Evolutionary conservation across 139 green algal genomes (phyloP).

Genomic region (Micromonas pusilla): DNA sequence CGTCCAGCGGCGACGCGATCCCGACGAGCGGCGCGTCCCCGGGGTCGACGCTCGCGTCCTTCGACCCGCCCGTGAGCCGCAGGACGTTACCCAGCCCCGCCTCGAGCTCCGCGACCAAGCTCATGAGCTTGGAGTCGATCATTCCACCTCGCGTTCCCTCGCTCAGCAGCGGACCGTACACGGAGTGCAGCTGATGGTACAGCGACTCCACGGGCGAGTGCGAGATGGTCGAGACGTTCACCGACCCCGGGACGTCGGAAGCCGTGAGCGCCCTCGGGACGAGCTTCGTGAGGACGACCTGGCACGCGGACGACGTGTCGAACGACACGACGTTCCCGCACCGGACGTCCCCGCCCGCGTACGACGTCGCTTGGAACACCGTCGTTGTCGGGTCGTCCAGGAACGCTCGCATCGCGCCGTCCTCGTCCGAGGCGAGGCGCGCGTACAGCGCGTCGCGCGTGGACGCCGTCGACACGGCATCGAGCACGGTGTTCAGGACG

Average conservation of each 20-base stretch:
- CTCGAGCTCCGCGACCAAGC: slow-evolving; percentile 2
- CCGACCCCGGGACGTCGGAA: background rate
- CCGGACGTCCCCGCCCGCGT: background rate
- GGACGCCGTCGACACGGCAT: background rate
- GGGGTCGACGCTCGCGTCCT: background rate
- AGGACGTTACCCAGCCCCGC: slow-evolving; percentile 1
- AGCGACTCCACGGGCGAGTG: background rate
- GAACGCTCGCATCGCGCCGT: background rate
- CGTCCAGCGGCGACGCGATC: background rate
- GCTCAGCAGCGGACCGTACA: background rate
- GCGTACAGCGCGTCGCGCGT: background rate
- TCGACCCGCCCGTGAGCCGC: background rate
- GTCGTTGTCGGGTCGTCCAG: slow-evolving; percentile 1
- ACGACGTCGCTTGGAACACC: background rate
- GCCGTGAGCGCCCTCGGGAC: background rate
- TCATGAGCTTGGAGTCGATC: background rate
- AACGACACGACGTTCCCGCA: background rate
- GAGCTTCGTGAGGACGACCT: background rate
- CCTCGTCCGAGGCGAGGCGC: background rate
- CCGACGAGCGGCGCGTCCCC: background rate
- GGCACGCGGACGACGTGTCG: background rate
- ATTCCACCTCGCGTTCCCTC: background rate
- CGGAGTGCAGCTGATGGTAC: background rate
- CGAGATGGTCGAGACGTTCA: background rate
- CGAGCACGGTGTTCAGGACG: background rate